These are phyloP conservation scores for Trichopus zeylanicus DNA, from an alignment of 116 monocot genomes.

Conservation along the genomic window DNA sequence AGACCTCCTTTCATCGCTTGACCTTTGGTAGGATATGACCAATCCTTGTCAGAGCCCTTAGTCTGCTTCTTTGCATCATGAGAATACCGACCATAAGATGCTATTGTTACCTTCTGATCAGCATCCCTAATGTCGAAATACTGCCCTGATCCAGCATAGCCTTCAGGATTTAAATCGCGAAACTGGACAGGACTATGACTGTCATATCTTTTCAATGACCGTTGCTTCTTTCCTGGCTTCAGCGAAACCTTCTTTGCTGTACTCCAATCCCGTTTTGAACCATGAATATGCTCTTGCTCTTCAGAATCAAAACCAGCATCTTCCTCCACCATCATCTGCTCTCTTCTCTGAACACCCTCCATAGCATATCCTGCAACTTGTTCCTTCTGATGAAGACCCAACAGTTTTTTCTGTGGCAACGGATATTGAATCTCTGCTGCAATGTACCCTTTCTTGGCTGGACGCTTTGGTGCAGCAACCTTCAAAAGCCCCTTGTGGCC, in stretches of 20 bases:
- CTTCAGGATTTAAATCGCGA: slow-evolving; percentile 9
- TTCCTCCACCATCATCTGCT: slow-evolving; percentile 3
- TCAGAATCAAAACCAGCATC: slow-evolving; percentile 16
- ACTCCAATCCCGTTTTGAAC: background rate
- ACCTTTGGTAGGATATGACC: slow-evolving; percentile 7
- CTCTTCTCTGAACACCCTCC: slow-evolving; percentile 3
- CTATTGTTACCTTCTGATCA: slow-evolving; percentile 30
- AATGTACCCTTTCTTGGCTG: slow-evolving; percentile 5
- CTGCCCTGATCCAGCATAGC: background rate
- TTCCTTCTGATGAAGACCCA: slow-evolving; percentile 3
- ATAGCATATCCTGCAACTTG: slow-evolving; percentile 8
- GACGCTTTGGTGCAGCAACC: slow-evolving; percentile 21
- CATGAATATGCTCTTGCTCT: slow-evolving; percentile 12
- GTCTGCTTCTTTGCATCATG: slow-evolving; percentile 9
- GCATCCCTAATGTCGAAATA: slow-evolving; percentile 13
- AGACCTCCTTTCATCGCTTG: slow-evolving; percentile 14
- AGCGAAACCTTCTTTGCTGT: background rate
- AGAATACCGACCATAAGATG: slow-evolving; percentile 28
- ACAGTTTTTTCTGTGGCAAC: slow-evolving; percentile 1
- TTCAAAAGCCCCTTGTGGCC: slow-evolving; percentile 33
- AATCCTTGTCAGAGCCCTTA: slow-evolving; percentile 19
- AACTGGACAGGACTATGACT: background rate
- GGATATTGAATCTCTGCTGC: slow-evolving; percentile 1
- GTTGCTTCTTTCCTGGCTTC: slow-evolving; percentile 31
- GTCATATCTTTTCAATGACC: slow-evolving; percentile 11